Base-by-base conservation (phyloP, 768 basidiomycete species). In the Pisolithus albus region DNA sequence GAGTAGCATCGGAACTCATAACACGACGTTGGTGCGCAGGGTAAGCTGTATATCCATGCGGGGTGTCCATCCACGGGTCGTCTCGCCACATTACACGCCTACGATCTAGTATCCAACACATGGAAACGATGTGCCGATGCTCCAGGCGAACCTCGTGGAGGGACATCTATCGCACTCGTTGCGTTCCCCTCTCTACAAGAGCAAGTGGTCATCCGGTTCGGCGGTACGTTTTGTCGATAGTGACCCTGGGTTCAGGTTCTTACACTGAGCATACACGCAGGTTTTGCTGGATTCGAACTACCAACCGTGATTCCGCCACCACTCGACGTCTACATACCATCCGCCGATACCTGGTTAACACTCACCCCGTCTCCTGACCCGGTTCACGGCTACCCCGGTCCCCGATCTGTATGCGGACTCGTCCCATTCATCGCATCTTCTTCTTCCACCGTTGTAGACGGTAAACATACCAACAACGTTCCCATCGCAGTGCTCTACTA, bases 31-130 rank as follows among this genome's bases (percentile, higher is more conserved):
- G 26, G 2, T 1, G 26, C 7, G 2, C 23, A 72, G 70, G 62
- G 52, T 15, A 65, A 56, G 23, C 49, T 73, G 11, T 72, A 69
- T 57, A 55, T 74, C 4, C 75, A 75, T 50, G 73, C 72, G 1
- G 73, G 72, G 11, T 75, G 74, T 41, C 73, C 72, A 0, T 47
- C 58, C 0, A 56, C 61, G 13, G 74, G 74, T 10, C 68, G 74
- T 23, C 63, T 73, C 5, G 48, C 57, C 13, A 58, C 65, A 4
- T 55, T 75, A 28, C 70, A 74, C 50, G 59, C 68, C 11, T 68
- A 70, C 56, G 61, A 69, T 48, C 49, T 70, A 38, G 19, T 49
- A 6, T 59, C 57, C 4, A 54, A 58, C 6, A 47, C 46, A 21
- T 75, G 75, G 72, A 23, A 61, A 26, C 36, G 46, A 23, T 63